phyloP scores from a whole-genome alignment of 2,329 filamentous ascomycete species.

The Colletotrichum sp. region DNA sequence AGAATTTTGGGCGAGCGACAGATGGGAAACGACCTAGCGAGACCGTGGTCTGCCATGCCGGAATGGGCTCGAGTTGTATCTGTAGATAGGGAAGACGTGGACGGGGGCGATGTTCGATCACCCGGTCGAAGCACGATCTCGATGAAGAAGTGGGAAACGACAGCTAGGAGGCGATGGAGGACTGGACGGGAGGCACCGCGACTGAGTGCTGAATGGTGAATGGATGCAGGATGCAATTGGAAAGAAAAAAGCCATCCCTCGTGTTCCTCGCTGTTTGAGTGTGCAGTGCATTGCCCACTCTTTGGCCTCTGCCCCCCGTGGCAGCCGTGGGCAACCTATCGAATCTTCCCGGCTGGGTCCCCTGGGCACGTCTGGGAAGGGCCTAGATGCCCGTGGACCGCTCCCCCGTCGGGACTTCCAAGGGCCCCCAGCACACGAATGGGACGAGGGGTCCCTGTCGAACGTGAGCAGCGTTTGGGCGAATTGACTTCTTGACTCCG shows the following conservation, averaged over 20 bases:
- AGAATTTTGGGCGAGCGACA: background rate
- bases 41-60: background rate
- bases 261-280: background rate
- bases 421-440: background rate
- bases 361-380: background rate
- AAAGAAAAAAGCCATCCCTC: background rate
- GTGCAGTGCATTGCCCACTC: background rate
- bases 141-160: background rate
- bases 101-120: background rate
- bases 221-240: background rate
- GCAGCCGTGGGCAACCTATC: background rate
- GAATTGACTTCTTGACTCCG: slow-evolving; percentile 16
- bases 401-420: slow-evolving; percentile 10
- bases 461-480: background rate
- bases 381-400: slow-evolving; percentile 11
- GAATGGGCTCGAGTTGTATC: background rate
- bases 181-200: background rate
- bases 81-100: background rate
- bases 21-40: background rate
- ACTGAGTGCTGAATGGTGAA: background rate
- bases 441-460: background rate
- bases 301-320: background rate
- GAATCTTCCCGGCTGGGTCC: background rate
- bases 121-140: background rate
- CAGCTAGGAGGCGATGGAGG: background rate